These are phyloP conservation scores for Penicillium atrosanguineum DNA, from an alignment of 495 filamentous ascomycete species.

Conservation along the genomic window DNA sequence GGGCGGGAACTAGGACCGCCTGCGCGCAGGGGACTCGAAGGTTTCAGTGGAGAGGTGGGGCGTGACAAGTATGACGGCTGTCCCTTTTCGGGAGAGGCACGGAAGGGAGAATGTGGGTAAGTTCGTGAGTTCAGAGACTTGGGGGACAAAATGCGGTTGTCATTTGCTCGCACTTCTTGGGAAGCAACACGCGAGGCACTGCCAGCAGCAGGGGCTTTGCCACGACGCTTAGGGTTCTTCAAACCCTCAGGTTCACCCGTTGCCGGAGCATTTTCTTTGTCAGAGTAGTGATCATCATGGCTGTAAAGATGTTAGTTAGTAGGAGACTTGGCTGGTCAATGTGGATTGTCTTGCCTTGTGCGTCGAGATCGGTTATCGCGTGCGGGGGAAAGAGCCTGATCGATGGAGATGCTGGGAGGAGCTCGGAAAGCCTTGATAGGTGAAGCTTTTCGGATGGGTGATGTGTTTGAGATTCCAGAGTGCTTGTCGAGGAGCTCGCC, in stretches of 20 bases:
- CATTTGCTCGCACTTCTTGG: conserved; percentile 43
- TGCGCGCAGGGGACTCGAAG: conserved; percentile 49
- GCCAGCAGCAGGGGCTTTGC: conserved; percentile 34
- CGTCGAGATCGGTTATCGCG: conserved; percentile 52
- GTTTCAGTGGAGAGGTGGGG: conserved; percentile 55
- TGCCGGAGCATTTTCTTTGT: conserved; percentile 73
- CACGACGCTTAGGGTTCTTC: conserved; percentile 61
- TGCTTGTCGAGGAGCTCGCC: conserved; percentile 70
- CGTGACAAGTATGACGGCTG: conserved; percentile 50
- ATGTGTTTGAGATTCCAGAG: conserved; percentile 29
- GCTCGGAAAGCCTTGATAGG: conserved; percentile 33
- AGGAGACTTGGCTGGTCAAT: not conserved
- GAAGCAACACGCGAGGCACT: conserved; percentile 50
- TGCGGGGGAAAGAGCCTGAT: conserved; percentile 27
- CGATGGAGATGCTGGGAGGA: conserved; percentile 29
- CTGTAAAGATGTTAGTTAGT: conserved; percentile 39
- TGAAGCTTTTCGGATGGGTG: conserved; percentile 27
- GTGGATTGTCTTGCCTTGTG: conserved; percentile 52
- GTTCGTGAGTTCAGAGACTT: conserved; percentile 77
- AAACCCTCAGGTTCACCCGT: conserved; percentile 38
- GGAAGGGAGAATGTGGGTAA: conserved; percentile 57
- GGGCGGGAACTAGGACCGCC: conserved; percentile 32
- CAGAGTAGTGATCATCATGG: conserved; percentile 60
- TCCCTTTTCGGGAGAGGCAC: conserved; percentile 41
- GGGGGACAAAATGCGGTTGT: conserved; percentile 69